Base-by-base conservation (phyloP, 257 asterid species). In the Cynanchum wilfordii region DNA sequence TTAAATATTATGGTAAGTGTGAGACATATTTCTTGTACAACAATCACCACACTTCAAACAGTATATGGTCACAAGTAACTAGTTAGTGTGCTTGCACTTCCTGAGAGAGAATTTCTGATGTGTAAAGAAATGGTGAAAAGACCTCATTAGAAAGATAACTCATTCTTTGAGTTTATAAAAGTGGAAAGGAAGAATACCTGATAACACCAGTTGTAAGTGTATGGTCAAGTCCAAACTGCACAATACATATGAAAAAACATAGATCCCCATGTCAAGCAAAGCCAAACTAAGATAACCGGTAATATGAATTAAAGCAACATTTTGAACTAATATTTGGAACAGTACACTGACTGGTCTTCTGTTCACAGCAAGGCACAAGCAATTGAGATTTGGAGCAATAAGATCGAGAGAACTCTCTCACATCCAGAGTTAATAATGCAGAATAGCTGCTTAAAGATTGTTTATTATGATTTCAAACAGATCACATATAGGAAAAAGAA, bases 171-270 rank as follows among this genome's bases (percentile, higher is more conserved):
- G 50, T 59, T 29, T 42, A n/a, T 27, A 33, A 16, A 54, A 70
- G 30, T 19, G 24, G 25, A 50, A 36, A 7, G 40, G 20, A 70
- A n/a, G 47, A 40, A 55, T 85, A 95, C 99, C 99, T 95, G 89
- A 95, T 95, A 73, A 95, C 99, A 73, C 99, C 99, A 54, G 99
- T 95, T 64, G 99, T 95, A 71, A 95, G 98, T 5, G 99, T 92
- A 76, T 95, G 99, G 79, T 95, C 98, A 79, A 95, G 98, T 76
- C 99, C 99, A 87, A 92, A 95, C 99, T 92, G 96, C 84, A 79
- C 71, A 77, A 58, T 52, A 63, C 63, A 63, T 27, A 68, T 52
- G 15, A 71, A 54, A 63, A 75, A 42, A 71, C 45, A 67, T 29
- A 74, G 16, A 80, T 29, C 13, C n/a, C 11, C 8, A 65, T 24